phyloP scores from a whole-genome alignment of 805 yeast species.

The Candida khao-thaluensis region DNA sequence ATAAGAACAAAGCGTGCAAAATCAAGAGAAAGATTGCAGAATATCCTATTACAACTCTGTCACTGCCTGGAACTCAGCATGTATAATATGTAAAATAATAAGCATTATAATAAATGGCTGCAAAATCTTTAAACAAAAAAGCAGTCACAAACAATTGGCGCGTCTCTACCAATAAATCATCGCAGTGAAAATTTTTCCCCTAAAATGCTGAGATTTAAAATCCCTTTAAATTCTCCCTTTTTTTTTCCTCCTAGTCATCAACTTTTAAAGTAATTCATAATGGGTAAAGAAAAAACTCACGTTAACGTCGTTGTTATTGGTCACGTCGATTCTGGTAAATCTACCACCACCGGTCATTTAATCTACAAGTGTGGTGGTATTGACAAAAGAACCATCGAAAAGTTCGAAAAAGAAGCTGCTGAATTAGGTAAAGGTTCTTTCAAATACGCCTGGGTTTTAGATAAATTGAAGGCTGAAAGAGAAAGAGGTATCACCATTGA shows the following conservation, averaged over 20 bases:
- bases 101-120: conserved; percentile 2
- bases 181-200: conserved; percentile 7
- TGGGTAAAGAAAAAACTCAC: conserved; percentile 97
- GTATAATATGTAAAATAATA: no score
- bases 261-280: conserved; percentile 15
- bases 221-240: conserved; percentile 7
- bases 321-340: conserved; percentile 95
- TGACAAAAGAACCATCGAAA: conserved; percentile 97
- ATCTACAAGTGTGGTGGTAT: conserved; percentile 99
- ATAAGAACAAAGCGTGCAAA: no score
- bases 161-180: conserved; percentile 3
- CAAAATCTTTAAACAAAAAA: conserved; percentile 2
- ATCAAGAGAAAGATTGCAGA: no score
- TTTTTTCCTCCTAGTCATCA: conserved; percentile 2
- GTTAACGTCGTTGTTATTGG: conserved; percentile 99
- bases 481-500: conserved; percentile 97
- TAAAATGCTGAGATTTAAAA: conserved; percentile 4
- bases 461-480: conserved; percentile 85
- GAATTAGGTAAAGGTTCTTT: conserved; percentile 94
- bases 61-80: no score
- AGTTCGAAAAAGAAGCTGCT: conserved; percentile 78
- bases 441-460: conserved; percentile 43
- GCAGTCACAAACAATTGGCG: conserved; percentile 6
- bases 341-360: conserved; percentile 99
- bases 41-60: no score